Base-by-base conservation (phyloP, 148 eudicot species). In the Amaranthus hypochondriacus region DNA sequence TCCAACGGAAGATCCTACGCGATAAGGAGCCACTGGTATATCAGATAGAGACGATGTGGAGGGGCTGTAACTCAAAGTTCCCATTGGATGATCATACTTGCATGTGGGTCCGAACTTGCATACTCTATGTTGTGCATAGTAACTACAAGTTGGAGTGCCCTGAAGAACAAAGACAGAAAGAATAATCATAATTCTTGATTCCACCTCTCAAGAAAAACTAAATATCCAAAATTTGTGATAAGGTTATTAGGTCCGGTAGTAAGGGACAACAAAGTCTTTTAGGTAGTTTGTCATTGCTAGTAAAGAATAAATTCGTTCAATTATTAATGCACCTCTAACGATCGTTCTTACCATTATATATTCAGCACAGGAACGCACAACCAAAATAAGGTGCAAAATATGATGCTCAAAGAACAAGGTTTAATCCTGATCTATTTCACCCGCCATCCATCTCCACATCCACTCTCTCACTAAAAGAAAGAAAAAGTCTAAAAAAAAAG, bases 21-120 rank as follows among this genome's bases (percentile, higher is more conserved):
- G 97, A 52, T 91, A 94, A 66, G 98, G 98, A 75, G 92, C 93
- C 57, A 94, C 96, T 2, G 98, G 96, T 92, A 94, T 94, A 69
- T 94, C 98, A 72, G 98, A 83, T 14, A 92, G 96, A 55, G 96
- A 94, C 52, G 98, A 94, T 71, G 97, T 85, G 51, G 98, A 94
- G 10, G 98, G 93, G 51, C 96, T 89, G 86, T 92, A 94, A 80
- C 96, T 92, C 72, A 94, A 83, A 48, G 83, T 69, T 66, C 87
- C 84, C 93, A 84, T 70, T 52, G 86, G 86, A 43, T 84, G 86
- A 68, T 84, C 80, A 28, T 68, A 84, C 70, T 75, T 84, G 84
- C 86, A 84, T 56, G 84, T 79, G 0, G 82, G 75, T 21, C 86
- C 86, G 51, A 78, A 84, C 54, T 78, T 81, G 86, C 86, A 84